These are phyloP conservation scores for Kuraishia cidri DNA, from an alignment of 805 yeast genomes.

Conservation along the genomic window DNA sequence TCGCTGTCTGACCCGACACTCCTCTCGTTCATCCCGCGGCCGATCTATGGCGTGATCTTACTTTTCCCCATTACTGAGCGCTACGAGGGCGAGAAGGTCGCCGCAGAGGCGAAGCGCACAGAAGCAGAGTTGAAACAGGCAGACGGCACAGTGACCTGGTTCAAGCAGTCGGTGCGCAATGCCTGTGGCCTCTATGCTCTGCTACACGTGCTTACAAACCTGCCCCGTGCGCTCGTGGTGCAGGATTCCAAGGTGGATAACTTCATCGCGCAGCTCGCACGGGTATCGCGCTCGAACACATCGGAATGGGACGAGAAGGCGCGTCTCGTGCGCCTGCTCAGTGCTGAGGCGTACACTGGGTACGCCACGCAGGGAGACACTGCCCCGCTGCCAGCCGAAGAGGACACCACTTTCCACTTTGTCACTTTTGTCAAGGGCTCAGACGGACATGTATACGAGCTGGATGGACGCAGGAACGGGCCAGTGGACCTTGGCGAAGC, in stretches of 20 bases:
- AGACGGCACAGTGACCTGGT: constrained; percentile 49
- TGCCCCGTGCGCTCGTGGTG: constrained; percentile 35
- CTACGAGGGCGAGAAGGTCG: constrained; percentile 31
- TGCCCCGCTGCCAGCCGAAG: constrained; percentile 52
- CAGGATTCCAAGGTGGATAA: constrained; percentile 19
- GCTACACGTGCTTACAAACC: constrained; percentile 46
- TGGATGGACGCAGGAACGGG: constrained; percentile 83
- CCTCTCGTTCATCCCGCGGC: constrained; percentile 73
- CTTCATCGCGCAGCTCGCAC: constrained; percentile 7
- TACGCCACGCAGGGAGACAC: constrained; percentile 54
- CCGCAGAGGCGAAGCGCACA: too few relatives aligned
- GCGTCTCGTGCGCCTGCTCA: constrained; percentile 16
- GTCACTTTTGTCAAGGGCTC: constrained; percentile 55
- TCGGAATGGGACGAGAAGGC: constrained; percentile 11
- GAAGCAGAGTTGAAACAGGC: too few relatives aligned
- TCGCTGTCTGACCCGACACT: constrained; percentile 82
- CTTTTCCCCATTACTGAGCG: constrained; percentile 69
- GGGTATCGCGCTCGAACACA: constrained; percentile 6
- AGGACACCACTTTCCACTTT: constrained; percentile 58
- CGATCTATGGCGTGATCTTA: constrained; percentile 65
- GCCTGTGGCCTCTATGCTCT: constrained; percentile 93
- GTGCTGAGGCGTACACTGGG: constrained; percentile 18
- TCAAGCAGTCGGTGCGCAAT: constrained; percentile 74
- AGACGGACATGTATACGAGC: constrained; percentile 60
- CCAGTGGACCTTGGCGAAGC: constrained; percentile 53